Evolutionary conservation across 257 asterid species (phyloP).

Genomic region (Nicotiana obtusifolia): DNA sequence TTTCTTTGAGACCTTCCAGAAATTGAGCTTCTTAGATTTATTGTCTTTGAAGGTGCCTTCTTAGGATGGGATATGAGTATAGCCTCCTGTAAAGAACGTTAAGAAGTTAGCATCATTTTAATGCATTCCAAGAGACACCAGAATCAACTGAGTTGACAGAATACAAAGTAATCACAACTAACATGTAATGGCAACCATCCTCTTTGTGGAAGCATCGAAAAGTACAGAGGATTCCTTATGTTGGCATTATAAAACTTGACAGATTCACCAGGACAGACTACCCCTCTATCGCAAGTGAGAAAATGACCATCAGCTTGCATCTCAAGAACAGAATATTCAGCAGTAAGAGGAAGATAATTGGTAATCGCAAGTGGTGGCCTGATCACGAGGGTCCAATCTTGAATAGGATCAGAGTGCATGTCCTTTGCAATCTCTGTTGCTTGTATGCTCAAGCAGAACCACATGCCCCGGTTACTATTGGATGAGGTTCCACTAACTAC

Average conservation of each 20-base stretch:
- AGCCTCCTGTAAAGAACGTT: conserved; percentile 59
- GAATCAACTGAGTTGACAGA: neutral
- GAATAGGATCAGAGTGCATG: conserved; percentile 54
- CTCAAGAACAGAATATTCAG: conserved; percentile 91
- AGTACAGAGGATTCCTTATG: conserved; percentile 71
- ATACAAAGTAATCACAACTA: conserved; percentile 21
- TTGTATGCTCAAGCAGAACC: conserved; percentile 80
- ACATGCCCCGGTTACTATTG: conserved; percentile 47
- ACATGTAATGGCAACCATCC: conserved; percentile 94
- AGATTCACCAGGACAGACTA: conserved; percentile 72
- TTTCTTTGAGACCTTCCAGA: conserved; percentile 71
- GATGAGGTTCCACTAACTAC: conserved; percentile 66
- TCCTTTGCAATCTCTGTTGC: conserved; percentile 82
- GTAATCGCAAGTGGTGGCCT: conserved; percentile 67
- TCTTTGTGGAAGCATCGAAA: conserved; percentile 87
- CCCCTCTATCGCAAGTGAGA: conserved; percentile 64
- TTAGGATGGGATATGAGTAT: conserved; percentile 74
- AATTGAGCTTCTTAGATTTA: conserved; percentile 79
- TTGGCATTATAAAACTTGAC: conserved; percentile 71
- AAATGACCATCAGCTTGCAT: conserved; percentile 85
- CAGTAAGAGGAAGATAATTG: conserved; percentile 78
- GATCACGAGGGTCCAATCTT: conserved; percentile 80
- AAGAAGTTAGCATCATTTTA: conserved; percentile 16
- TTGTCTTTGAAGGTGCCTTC: conserved; percentile 58
- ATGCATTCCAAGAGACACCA: conserved; percentile 1